phyloP scores from a whole-genome alignment of 371 early-diverging fungal species.

The Lichtheimia hyalospora region DNA sequence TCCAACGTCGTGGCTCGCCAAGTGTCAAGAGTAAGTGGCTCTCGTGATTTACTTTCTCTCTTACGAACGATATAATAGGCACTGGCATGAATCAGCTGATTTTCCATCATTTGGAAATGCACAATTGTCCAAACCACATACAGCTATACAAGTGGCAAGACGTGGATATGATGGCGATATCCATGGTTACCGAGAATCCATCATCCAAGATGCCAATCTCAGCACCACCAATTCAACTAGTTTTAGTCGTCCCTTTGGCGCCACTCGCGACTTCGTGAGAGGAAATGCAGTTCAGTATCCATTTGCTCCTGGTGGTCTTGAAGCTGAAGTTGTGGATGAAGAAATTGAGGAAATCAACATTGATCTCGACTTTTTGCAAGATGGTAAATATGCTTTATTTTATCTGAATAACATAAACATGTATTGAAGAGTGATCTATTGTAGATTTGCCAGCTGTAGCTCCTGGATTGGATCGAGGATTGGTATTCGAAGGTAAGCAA shows the following conservation, averaged over 20 bases:
- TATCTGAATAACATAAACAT: background rate
- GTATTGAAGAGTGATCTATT: background rate
- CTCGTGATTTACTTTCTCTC: no score
- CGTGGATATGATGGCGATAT: constrained; percentile 55
- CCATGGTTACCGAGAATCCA: constrained; percentile 47
- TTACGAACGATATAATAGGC: constrained; percentile 18
- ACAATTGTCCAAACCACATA: constrained; percentile 48
- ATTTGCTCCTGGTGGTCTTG: constrained; percentile 79
- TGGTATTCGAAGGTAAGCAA: constrained; percentile 41
- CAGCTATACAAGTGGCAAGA: constrained; percentile 42
- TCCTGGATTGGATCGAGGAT: constrained; percentile 69
- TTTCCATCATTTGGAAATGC: constrained; percentile 38
- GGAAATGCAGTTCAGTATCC: constrained; percentile 75
- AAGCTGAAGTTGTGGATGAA: constrained; percentile 35
- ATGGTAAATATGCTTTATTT: constrained; percentile 19
- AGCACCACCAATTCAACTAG: constrained; percentile 76
- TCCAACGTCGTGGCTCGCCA: constrained; percentile 44
- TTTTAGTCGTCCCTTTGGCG: constrained; percentile 67
- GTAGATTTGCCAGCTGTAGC: constrained; percentile 39
- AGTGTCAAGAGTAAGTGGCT: constrained; percentile 52
- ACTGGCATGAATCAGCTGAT: constrained; percentile 54
- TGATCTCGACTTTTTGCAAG: constrained; percentile 28
- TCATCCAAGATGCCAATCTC: constrained; percentile 38
- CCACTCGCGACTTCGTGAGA: constrained; percentile 67
- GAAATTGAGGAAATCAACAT: constrained; percentile 10